A percentile compares a stretch with the other conserved stretches of the same genome.
phyloP scores from a whole-genome alignment of 2,329 filamentous ascomycete species.

The Neocucurbitaria cava region DNA sequence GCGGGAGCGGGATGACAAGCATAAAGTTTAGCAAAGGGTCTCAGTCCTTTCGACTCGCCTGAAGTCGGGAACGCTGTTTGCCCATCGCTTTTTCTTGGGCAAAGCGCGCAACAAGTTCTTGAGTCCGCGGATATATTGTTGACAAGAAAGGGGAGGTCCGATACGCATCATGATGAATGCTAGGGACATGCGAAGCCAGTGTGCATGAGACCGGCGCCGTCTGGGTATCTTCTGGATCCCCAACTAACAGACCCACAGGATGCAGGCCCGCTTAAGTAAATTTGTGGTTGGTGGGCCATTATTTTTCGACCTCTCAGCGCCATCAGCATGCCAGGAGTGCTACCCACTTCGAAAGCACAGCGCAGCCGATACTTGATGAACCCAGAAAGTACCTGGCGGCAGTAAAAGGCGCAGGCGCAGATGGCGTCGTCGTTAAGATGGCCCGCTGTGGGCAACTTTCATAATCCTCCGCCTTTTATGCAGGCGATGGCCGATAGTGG shows the following conservation, averaged over 20 bases:
- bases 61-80: conserved; percentile 21
- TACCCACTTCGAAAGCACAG: conserved; percentile 3
- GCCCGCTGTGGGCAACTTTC: conserved; percentile 13
- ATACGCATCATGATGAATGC: conserved; percentile 32
- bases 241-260: conserved; percentile 32
- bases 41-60: conserved; percentile 24
- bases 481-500: conserved; percentile 31
- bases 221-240: conserved; percentile 25
- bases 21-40: conserved; percentile 47
- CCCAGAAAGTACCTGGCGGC: conserved; percentile 4
- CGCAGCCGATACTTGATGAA: conserved; percentile 9
- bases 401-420: conserved; percentile 19
- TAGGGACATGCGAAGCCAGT: conserved; percentile 26
- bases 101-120: conserved; percentile 1
- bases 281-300: conserved; percentile 19
- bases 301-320: conserved; percentile 29
- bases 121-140: conserved; percentile 10
- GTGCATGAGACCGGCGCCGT: conserved; percentile 34
- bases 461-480: conserved; percentile 26
- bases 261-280: conserved; percentile 37
- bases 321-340: conserved; percentile 15
- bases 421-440: conserved; percentile 10
- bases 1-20: conserved; percentile 50
- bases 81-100: conserved; percentile 4
- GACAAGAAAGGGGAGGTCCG: conserved; percentile 16